Base-by-base conservation (phyloP, 352 stramenopile genomes). In the Phytophthora rubi region DNA sequence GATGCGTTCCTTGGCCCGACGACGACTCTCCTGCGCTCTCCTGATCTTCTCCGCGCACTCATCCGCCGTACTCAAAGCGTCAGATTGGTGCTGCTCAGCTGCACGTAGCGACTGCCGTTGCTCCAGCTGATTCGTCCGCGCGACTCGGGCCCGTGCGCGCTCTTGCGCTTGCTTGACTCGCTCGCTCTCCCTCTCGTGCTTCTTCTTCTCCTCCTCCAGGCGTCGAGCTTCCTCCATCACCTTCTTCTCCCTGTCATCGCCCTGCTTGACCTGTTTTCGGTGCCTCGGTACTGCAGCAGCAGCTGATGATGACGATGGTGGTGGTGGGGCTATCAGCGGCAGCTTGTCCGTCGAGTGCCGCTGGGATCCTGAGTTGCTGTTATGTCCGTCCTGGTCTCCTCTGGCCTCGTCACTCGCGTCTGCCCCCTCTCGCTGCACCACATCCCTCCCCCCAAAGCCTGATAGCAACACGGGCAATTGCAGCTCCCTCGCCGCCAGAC, bases 101-200 rank as follows among this genome's bases (percentile, higher is more conserved):
- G 72, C 63, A 18, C 48, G 59, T 16, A 61, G 73, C 13, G 68
- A 52, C 2, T 77, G 62, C 15, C 77, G 53, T 13, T 77, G 55
- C 26, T 89, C 78, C 16, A 74, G 65, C 56, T 88, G 81, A 28
- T 83, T 88, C 1, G 71, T 73, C 16, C 80, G 77, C 0, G 70
- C 65, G 15, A 92, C 62, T 18, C 86, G 65, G 0, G 83, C 83
- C 6, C 76, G 73, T 15, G 83, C 84, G 15, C 84, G 79, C 51
- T 92, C 82, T 53, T 89, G 83, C 1, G 83, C 83, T 8, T 92
- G 84, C 0, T 81, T 80, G 28, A 90, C 77, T 51, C 75, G 83
- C 55, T 88, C 74, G 1, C 61, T 28, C 18, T 80, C 73, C 1
- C 68, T 61, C 49, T 82, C 55, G 2, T 54, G 44, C 13, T 26